Evolutionary conservation across 805 yeast genomes (phyloP).

Genomic region (Saccharomycopsis sp.): DNA sequence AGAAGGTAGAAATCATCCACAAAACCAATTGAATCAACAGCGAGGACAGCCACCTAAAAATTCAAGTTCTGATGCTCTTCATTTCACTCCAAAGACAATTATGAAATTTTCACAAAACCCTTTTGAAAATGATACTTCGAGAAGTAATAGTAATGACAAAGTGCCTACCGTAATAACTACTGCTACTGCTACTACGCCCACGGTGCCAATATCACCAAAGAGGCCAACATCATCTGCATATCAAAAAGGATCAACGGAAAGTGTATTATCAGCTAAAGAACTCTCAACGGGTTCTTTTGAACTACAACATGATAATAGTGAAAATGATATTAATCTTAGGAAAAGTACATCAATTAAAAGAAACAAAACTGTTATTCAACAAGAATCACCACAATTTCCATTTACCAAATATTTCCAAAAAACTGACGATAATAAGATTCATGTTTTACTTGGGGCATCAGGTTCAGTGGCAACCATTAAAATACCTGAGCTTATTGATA

Average conservation of each 20-base stretch:
- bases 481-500: slow-evolving; percentile 82
- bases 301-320: no score
- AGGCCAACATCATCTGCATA: no score
- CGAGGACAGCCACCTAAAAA: slow-evolving; percentile 4
- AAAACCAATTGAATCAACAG: slow-evolving; percentile 16
- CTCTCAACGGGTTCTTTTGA: no score
- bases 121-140: not conserved
- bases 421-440: slow-evolving; percentile 78
- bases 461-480: slow-evolving; percentile 97
- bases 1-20: slow-evolving; percentile 7
- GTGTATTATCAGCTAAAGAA: not conserved
- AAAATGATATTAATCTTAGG: slow-evolving; percentile 5
- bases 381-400: slow-evolving; percentile 31
- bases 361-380: slow-evolving; percentile 6
- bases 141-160: slow-evolving; percentile 9
- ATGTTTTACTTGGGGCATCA: slow-evolving; percentile 84
- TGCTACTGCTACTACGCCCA: no score
- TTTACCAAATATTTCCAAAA: slow-evolving; percentile 65
- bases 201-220: no score
- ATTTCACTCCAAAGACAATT: slow-evolving; percentile 3
- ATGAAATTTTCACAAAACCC: not conserved
- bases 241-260: slow-evolving; percentile 9
- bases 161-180: no score
- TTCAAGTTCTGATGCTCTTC: slow-evolving; percentile 1
- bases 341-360: slow-evolving; percentile 1